These are phyloP conservation scores for Lasiodiplodia sp. DNA, from an alignment of 2,329 filamentous ascomycete genomes.

Conservation along the genomic window DNA sequence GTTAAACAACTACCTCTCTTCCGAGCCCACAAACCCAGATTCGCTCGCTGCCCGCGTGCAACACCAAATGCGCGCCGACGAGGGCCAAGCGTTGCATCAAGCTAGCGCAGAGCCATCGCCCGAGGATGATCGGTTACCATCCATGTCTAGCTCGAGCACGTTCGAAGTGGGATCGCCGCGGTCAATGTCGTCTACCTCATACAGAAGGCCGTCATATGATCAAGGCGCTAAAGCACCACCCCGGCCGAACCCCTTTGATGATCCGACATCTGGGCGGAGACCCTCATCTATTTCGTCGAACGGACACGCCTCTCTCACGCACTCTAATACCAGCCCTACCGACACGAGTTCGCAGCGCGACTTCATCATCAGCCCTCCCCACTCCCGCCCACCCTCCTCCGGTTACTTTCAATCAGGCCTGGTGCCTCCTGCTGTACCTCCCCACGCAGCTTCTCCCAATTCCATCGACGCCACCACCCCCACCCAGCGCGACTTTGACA, in stretches of 20 bases:
- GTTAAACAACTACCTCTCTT: conserved; percentile 40
- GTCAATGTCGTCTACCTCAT: conserved; percentile 32
- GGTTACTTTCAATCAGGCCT: conserved; percentile 27
- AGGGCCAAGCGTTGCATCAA: conserved; percentile 59
- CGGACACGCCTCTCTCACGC: conserved; percentile 12
- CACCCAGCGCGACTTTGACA: conserved; percentile 29
- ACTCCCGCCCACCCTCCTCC: conserved; percentile 10
- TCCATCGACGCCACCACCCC: conserved; percentile 23
- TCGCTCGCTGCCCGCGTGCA: conserved; percentile 57
- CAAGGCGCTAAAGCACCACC: conserved; percentile 23
- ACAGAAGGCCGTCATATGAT: conserved; percentile 29
- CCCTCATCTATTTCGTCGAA: conserved; percentile 27
- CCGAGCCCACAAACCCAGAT: conserved; percentile 45
- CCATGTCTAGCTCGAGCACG: conserved; percentile 42
- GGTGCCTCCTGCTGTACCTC: conserved; percentile 20
- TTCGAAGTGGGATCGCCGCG: conserved; percentile 38
- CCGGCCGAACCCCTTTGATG: conserved; percentile 29
- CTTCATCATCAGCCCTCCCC: conserved; percentile 23
- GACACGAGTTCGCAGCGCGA: conserved; percentile 28
- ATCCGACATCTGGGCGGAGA: conserved; percentile 26
- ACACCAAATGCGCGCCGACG: conserved; percentile 61
- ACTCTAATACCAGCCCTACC: conserved; percentile 30
- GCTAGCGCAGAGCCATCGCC: conserved; percentile 41
- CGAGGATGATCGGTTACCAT: conserved; percentile 38
- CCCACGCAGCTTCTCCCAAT: conserved; percentile 22